These are phyloP conservation scores for Hura crepitans DNA, from an alignment of 441 rosid genomes.

Conservation along the genomic window DNA sequence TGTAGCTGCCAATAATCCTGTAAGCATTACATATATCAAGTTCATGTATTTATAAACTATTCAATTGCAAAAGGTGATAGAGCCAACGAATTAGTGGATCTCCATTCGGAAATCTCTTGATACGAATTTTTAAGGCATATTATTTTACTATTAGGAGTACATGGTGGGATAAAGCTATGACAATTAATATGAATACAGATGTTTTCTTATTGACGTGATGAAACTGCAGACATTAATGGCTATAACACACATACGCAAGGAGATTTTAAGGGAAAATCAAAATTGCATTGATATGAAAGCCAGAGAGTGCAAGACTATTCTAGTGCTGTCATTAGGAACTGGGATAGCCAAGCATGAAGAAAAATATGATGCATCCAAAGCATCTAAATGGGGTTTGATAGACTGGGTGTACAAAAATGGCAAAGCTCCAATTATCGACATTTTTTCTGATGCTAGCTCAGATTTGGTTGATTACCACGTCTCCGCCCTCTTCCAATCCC, in stretches of 20 bases:
- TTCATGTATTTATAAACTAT: no score
- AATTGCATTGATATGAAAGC: constrained; percentile 17
- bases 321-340: constrained; percentile 37
- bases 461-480: constrained; percentile 30
- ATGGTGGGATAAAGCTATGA: no score
- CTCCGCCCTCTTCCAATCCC: constrained; percentile 21
- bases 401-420: constrained; percentile 23
- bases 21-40: not conserved
- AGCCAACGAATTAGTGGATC: no score
- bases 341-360: constrained; percentile 29
- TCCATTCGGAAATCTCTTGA: no score
- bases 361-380: constrained; percentile 25
- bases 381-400: constrained; percentile 28
- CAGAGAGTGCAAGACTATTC: constrained; percentile 15
- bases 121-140: no score
- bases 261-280: not conserved
- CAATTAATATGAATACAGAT: no score
- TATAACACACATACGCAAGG: constrained; percentile 23
- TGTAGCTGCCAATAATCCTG: constrained; percentile 60
- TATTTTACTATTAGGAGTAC: no score
- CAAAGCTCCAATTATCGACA: constrained; percentile 22
- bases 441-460: constrained; percentile 20
- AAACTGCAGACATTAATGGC: constrained; percentile 33
- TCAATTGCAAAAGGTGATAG: no score
- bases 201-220: not conserved